phyloP scores from a whole-genome alignment of 148 eudicot genomes.

The Diospyros lotus region DNA sequence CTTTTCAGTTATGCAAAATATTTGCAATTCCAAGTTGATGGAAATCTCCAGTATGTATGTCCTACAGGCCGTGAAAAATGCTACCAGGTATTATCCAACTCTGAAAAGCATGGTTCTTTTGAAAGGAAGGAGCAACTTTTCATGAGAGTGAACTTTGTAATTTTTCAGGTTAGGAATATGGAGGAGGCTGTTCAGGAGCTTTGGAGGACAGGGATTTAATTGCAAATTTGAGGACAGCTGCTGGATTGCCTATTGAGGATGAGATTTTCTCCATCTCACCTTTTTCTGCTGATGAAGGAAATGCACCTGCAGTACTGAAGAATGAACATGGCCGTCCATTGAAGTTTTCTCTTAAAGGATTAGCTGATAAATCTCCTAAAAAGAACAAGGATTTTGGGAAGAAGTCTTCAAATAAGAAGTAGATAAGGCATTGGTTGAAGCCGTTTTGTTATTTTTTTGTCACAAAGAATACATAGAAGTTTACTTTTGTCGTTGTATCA shows the following conservation, averaged over 20 bases:
- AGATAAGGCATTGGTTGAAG: too few species aligned
- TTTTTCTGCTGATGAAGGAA: conserved; percentile 91
- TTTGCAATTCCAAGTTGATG: conserved; percentile 83
- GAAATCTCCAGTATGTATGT: conserved; percentile 84
- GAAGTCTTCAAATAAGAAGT: conserved; percentile 56
- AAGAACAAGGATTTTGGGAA: conserved; percentile 68
- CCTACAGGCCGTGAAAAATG: conserved; percentile 96
- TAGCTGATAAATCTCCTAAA: conserved; percentile 64
- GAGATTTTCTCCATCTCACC: conserved; percentile 90
- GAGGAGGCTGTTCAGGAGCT: conserved; percentile 98
- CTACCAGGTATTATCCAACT: conserved; percentile 52
- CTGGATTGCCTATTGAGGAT: conserved; percentile 89
- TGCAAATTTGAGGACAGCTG: conserved; percentile 82
- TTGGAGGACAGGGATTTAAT: conserved; percentile 91
- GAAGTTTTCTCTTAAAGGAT: conserved; percentile 65
- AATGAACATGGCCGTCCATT: conserved; percentile 59
- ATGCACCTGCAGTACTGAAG: conserved; percentile 43
- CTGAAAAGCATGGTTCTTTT: not conserved
- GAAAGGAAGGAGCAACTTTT: too few species aligned
- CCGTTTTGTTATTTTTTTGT: too few species aligned
- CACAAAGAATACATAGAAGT: too few species aligned
- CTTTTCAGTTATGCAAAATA: conserved; percentile 87
- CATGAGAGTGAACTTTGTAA: too few species aligned
- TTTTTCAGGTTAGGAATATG: conserved; percentile 58
- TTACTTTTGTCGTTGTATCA: too few species aligned